These are phyloP conservation scores for Emmonsiellopsis sp. DNA, from an alignment of 2,329 filamentous ascomycete species.

Conservation along the genomic window DNA sequence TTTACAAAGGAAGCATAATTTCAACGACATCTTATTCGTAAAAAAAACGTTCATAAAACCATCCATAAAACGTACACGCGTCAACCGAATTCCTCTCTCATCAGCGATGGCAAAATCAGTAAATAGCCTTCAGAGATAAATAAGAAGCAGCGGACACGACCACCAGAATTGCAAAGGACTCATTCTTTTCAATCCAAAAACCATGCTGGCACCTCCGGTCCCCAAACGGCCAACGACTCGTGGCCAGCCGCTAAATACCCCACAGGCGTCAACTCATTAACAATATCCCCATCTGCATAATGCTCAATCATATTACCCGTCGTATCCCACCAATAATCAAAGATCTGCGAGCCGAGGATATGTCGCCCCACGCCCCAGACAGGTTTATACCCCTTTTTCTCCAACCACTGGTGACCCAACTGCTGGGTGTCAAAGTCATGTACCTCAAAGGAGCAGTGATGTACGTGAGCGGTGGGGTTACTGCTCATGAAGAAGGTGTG, in stretches of 20 bases:
- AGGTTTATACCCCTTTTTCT: constrained; percentile 34
- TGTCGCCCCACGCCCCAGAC: constrained; percentile 46
- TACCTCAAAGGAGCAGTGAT: constrained; percentile 44
- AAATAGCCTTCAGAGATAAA: too few species aligned
- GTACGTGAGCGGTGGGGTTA: constrained; percentile 32
- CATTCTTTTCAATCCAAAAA: constrained; percentile 1
- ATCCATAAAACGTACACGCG: too few species aligned
- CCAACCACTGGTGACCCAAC: constrained; percentile 45
- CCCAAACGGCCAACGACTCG: constrained; percentile 9
- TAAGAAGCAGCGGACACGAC: rapidly evolving
- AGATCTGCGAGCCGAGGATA: constrained; percentile 44
- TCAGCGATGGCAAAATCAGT: too few species aligned
- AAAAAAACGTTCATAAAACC: too few species aligned
- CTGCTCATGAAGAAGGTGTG: constrained; percentile 44
- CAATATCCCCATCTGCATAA: constrained; percentile 46
- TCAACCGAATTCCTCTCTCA: too few species aligned
- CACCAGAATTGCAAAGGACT: too few species aligned
- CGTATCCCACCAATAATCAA: constrained; percentile 45
- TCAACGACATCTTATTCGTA: too few species aligned
- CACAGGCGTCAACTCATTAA: constrained; percentile 28
- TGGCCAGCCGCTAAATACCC: constrained; percentile 4
- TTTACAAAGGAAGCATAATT: too few species aligned
- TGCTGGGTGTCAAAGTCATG: constrained; percentile 46
- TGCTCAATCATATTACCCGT: constrained; percentile 25
- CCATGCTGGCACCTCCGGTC: constrained; percentile 3